Base-by-base conservation (phyloP, 331 rosid species). In the Malus hybrid region DNA sequence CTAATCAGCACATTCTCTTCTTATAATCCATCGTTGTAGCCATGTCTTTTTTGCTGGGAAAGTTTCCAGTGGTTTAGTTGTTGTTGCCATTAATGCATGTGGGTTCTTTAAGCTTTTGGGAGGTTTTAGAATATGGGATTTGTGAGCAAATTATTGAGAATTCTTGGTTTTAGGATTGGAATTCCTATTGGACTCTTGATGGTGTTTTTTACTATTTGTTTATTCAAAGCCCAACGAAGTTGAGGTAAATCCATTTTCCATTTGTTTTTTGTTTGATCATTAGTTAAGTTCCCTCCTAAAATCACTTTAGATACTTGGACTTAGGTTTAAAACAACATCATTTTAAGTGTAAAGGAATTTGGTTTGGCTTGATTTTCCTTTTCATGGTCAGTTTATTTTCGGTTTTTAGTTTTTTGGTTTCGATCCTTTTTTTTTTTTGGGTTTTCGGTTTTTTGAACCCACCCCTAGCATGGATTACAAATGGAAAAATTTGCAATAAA, bases 121-220 rank as follows among this genome's bases (percentile, higher is more conserved):
- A 26, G 53, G 39, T 63, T 13, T 71, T 73, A 29, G 19, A 65
- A 29, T 52, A 66, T 95, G 97, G 96, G 97, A 18, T 84, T 95
- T 34, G 15, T 92, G 11, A 74, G 88, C 65, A 92, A 80, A 80
- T 73, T 92, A 28, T 70, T 92, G 8, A 93, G 89, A 44, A 68
- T 92, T 63, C 0, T 95, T 65, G 99, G 99, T 75, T 88, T 92
- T 75, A 73, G 77, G 61, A 46, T 95, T 71, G 97, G 99, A 82
- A 81, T 95, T 60, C 93, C 96, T 81, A 66, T 92, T 58, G 99
- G 99, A 7, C 84, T 95, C 70, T 61, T 95, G 63, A 78, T 87
- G 12, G 97, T 97, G 2, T 36, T 95, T 95, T 85, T 89, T 84
- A 72, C 76, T 92, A 65, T 92, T 94, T 80, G 68, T 95, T 68